These are phyloP conservation scores for Calamus simplicifolius DNA, from an alignment of 176 grass and related monocot genomes.

Conservation along the genomic window DNA sequence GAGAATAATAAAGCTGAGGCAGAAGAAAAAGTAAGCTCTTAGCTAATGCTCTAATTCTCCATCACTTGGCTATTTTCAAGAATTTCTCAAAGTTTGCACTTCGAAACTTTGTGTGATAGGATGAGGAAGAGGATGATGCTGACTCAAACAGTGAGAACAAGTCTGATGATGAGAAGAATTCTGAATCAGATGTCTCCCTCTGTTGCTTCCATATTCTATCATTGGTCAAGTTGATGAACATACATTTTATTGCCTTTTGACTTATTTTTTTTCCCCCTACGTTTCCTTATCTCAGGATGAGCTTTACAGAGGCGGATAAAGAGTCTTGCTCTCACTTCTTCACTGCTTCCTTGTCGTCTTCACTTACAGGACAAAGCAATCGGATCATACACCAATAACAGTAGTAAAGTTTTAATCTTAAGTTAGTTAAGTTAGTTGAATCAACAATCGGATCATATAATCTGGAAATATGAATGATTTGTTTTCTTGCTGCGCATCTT, in stretches of 20 bases:
- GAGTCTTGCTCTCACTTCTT: background rate
- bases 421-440: no score
- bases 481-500: no score
- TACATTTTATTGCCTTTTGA: background rate
- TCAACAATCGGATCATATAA: no score
- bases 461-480: no score
- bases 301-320: background rate
- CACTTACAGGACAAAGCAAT: no score
- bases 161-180: background rate
- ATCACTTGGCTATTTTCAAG: no score
- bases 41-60: background rate
- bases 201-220: background rate
- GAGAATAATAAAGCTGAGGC: background rate
- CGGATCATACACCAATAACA: no score
- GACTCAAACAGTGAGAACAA: constrained; percentile 3
- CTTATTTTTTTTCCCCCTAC: background rate
- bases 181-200: no score
- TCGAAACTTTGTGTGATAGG: background rate
- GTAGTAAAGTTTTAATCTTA: no score
- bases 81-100: no score
- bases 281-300: constrained; percentile 11
- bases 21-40: background rate
- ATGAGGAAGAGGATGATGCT: constrained; percentile 5
- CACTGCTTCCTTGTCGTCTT: background rate
- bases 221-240: background rate